Base-by-base conservation (phyloP, 2,329 filamentous ascomycete genomes). In the Acrocalymma vagum region DNA sequence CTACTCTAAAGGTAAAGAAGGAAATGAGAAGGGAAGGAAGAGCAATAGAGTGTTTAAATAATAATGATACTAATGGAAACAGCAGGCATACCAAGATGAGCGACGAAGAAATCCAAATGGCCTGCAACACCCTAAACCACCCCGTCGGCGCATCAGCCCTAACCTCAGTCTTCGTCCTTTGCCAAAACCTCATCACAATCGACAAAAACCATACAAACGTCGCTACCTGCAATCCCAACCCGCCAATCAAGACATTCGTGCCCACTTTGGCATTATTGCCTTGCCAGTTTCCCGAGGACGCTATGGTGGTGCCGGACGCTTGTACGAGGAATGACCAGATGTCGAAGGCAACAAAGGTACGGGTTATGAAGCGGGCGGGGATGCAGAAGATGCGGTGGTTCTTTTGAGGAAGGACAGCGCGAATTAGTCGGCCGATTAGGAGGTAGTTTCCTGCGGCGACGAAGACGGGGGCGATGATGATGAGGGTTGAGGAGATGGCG, bases 391-490 rank as follows among this genome's bases (percentile, higher is more conserved):
- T 65, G 5, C 48, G 61, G 16, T 72, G 72, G 2, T 57, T 55
- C 0, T 55, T 45, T 0, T 48, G 40, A 2, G 69, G 67, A 1
- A 76, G 65, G 8, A 70, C 69, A 9, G 61, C 55, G 9, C 68
- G 57, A 38, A 78, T 73, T 5, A 80, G 59, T 9, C 73, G 70
- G n/a, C 73, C 75, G 35, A 80, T 72, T 29, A 80, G 70, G 36
- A 80, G 69, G 55, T 80, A 80, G 39, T 79, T 74, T 2, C 74
- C 76, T 1, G 77, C 78, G 11, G 78, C 48, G 3, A 51, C 29
- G 30, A 51, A 51, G 15, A 51, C 38, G 11, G 44, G 78, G 0
- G 76, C 74, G 26, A 80, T 64, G 9, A 79, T 72, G n/a, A 77
- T 73, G 15, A 76, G 62, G 1, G 69, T 70, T 4, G 67, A 49